A percentile compares a stretch with the other conserved stretches of the same genome.
phyloP scores from a whole-genome alignment of 257 asterid genomes.

The Oldenlandia corymbosa region DNA sequence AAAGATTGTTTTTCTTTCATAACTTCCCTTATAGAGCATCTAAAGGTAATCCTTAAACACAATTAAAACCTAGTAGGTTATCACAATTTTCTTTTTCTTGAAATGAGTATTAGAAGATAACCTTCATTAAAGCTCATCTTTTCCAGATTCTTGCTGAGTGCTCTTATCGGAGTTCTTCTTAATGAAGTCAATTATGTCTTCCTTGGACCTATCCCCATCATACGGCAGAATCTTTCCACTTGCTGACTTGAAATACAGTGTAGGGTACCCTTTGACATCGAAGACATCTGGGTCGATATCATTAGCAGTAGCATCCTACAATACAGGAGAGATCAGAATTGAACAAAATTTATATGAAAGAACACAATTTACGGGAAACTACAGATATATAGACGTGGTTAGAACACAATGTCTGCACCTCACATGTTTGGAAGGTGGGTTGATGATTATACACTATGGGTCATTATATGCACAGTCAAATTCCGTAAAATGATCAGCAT shows the following conservation, averaged over 20 bases:
- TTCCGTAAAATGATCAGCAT: not conserved
- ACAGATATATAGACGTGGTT: not conserved
- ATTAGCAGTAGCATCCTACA: conserved; percentile 84
- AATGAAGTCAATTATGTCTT: conserved; percentile 58
- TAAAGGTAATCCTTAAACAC: too few species aligned
- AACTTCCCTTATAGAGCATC: too few species aligned
- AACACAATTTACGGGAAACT: not conserved
- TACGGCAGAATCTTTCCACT: conserved; percentile 53
- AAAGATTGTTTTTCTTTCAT: too few species aligned
- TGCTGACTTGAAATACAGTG: conserved; percentile 68
- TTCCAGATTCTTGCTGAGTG: conserved; percentile 33
- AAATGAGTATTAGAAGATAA: not conserved
- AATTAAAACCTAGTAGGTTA: too few species aligned
- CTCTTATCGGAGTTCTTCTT: conserved; percentile 50
- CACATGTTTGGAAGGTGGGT: too few species aligned
- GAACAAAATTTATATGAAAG: too few species aligned
- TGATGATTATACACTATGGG: not conserved
- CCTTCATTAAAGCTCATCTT: conserved; percentile 65
- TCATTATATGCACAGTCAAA: not conserved
- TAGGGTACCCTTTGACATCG: conserved; percentile 78
- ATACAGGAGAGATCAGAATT: not conserved
- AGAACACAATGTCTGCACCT: too few species aligned
- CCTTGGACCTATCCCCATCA: conserved; percentile 69
- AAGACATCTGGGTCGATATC: conserved; percentile 51
- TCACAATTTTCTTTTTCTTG: too few species aligned